Evolutionary conservation across 176 grass and related monocot species (phyloP).

Genomic region (Avena atlantica): DNA sequence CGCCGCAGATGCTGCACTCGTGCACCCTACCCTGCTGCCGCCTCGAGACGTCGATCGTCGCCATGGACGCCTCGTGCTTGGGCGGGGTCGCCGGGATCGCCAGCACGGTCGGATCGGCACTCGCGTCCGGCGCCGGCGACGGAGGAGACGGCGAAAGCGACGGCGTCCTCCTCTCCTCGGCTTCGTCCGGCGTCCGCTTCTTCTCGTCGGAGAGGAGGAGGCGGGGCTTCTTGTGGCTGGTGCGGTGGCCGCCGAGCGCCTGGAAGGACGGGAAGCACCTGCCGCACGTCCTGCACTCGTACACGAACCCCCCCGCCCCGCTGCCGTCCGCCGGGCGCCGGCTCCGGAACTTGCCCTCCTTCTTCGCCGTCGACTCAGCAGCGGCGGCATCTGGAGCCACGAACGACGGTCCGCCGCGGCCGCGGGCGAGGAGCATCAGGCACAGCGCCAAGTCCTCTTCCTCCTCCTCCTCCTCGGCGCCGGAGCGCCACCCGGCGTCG

Average conservation of each 20-base stretch:
- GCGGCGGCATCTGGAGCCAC: too few relatives aligned
- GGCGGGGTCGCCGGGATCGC: slow-evolving; percentile 30
- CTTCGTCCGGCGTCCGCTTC: neutral
- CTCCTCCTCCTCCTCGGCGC: slow-evolving; percentile 52
- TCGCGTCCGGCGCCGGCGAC: neutral
- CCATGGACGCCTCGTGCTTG: slow-evolving; percentile 27
- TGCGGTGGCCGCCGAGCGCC: slow-evolving; percentile 92
- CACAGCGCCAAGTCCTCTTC: slow-evolving; percentile 79
- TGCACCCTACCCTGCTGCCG: slow-evolving; percentile 56
- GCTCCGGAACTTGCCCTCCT: slow-evolving; percentile 46
- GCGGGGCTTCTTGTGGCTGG: slow-evolving; percentile 90
- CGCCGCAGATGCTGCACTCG: slow-evolving; percentile 80
- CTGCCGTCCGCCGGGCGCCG: slow-evolving; percentile 4
- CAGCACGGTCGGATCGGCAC: slow-evolving; percentile 37
- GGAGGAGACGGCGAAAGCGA: neutral
- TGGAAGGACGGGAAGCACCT: slow-evolving; percentile 90
- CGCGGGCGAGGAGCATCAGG: slow-evolving; percentile 67
- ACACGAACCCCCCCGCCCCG: slow-evolving; percentile 45
- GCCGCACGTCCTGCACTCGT: slow-evolving; percentile 90
- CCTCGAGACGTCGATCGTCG: neutral
- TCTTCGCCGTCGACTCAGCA: neutral
- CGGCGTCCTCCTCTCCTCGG: slow-evolving; percentile 11
- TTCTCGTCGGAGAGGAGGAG: slow-evolving; percentile 17
- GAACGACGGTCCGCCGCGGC: slow-evolving; percentile 2
- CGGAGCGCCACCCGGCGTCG: slow-evolving; percentile 9